Conservation (phyloP, 768 basidiomycete species). For the Boletus insuetus region DNA sequence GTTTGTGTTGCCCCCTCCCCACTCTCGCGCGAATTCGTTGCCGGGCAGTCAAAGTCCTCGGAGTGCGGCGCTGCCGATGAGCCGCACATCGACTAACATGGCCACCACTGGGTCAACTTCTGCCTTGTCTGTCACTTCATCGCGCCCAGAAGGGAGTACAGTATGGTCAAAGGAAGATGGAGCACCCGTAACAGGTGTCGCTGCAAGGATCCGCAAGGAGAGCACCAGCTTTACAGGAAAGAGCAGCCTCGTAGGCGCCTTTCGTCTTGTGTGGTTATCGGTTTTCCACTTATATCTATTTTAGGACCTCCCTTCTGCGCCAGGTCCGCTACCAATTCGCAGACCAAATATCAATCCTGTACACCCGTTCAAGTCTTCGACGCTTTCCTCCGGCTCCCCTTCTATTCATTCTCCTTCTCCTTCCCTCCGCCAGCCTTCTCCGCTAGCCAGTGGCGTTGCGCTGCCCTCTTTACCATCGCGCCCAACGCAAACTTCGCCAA, state of each 20-base stretch:
- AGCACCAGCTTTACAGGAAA: slow-evolving; percentile 43
- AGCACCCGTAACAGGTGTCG: slow-evolving; percentile 33
- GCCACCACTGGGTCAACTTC: slow-evolving; percentile 35
- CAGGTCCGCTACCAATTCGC: slow-evolving; percentile 45
- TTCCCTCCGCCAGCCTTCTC: slow-evolving; percentile 46
- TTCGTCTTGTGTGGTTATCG: neutral
- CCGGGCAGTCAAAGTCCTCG: slow-evolving; percentile 37
- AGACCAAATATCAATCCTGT: slow-evolving; percentile 40
- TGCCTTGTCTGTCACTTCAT: slow-evolving; percentile 41
- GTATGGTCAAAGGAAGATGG: slow-evolving; percentile 39
- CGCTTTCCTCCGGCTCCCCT: slow-evolving; percentile 48
- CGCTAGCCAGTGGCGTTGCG: slow-evolving; percentile 33
- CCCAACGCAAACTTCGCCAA: slow-evolving; percentile 37
- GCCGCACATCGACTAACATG: slow-evolving; percentile 34
- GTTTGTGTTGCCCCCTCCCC: slow-evolving; percentile 37
- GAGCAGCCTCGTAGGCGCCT: slow-evolving; percentile 22
- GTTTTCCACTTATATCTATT: slow-evolving; percentile 3
- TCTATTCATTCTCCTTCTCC: slow-evolving; percentile 49
- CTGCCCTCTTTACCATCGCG: slow-evolving; percentile 36
- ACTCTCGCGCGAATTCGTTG: slow-evolving; percentile 38
- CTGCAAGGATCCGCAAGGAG: slow-evolving; percentile 49
- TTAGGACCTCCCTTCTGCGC: slow-evolving; percentile 38
- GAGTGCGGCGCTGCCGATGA: slow-evolving; percentile 34
- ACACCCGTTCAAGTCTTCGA: slow-evolving; percentile 50
- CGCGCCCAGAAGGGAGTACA: slow-evolving; percentile 36